Evolutionary conservation across 2,329 filamentous ascomycete genomes (phyloP), one percentile per base, ranked within the genome.

Genomic region (Pyricularia grisea): DNA sequence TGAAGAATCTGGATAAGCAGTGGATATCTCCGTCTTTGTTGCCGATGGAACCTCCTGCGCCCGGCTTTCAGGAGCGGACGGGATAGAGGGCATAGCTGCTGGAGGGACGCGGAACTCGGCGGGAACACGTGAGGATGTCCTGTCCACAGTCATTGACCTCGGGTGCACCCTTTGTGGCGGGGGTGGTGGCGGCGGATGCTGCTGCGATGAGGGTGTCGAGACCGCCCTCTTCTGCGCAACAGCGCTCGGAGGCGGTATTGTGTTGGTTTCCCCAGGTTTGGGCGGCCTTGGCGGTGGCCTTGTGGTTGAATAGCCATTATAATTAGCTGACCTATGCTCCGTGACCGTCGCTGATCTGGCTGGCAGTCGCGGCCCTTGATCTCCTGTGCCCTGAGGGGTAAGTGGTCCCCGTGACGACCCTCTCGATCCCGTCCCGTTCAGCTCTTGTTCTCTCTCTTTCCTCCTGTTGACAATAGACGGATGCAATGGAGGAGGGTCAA

Each of bases 1-100:
- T 1, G 93, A 92, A 1, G 91, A 84, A 78, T 99, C 94, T 0
- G 95, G 95, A 76, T 92, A 97, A 67, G 92, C 87, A 10, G 85
- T 86, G 25, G 81, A 81, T 67, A 81, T 78, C 12, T 87, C 82
- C 17, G 83, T 77, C 0, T 84, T 76, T 60, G 87, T 85, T 5
- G 76, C 68, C 70, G 65, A 58, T 23, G 65, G 3, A 28, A n/a
- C 25, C 11, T 67, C 65, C 9, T 42, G 65, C 25, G 12, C 33
- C 4, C 65, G 36, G 36, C n/a, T 42, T 36, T 63, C 55, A 3
- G 67, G n/a, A 17, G 61, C 67, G 4, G 67, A 17, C 14, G 42
- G 6, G 14, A 67, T 61, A 50, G 27, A 17, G 50, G 55, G 36
- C n/a, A 50, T 27, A n/a, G 33, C 65, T 4, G 72, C 68, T 12